Base-by-base conservation (phyloP, 345 rosid species). In the Hirschfeldia incana region DNA sequence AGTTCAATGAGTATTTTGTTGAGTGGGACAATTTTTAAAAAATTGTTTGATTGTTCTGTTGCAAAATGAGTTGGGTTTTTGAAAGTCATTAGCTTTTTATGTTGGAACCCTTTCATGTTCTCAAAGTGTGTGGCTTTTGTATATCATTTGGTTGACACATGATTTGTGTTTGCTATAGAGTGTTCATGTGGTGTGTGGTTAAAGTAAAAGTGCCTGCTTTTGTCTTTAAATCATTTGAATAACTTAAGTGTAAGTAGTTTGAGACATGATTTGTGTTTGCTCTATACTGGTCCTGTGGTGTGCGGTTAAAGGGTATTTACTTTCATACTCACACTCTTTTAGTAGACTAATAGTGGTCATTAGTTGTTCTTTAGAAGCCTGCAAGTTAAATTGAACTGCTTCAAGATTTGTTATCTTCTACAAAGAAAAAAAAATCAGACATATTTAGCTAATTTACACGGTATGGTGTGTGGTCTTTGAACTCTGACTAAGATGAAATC, bases 201-300 rank as follows among this genome's bases (percentile, higher is more conserved):
- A 4, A 69, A 77, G 17, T 21, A 21, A 33, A 33, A 69, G 12
- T 61, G 27, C 4, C 17, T 61, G 62, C 28, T 1, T 76, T 16
- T 69, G 12, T 37, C 10, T 37, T 10, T 37, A 37, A 49, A 70
- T 46, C 57, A 30, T 67, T 8, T 37, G 13, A 21, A 21, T 39
- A 36, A 55, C 12, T 9, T 51, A 11, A 27, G 21, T 21, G 21
- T 27, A 70, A 49, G 76, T 69, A 51, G 12, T 49, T 57, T 32
- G 81, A 65, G 5, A 36, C 36, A 39, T 62, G 66, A 8, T 34
- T 63, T 64, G 72, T 71, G 53, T 66, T 42, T 77, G 51, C 12
- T 55, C 5, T 65, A 64, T 36, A 28, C 28, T 73, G 8, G 2
- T 34, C 11, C 10, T 57, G 12, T 36, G 30, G 3, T 66, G 53